Evolutionary conservation across 2,329 filamentous ascomycete species (phyloP).

Genomic region (Aspergillus sergii): DNA sequence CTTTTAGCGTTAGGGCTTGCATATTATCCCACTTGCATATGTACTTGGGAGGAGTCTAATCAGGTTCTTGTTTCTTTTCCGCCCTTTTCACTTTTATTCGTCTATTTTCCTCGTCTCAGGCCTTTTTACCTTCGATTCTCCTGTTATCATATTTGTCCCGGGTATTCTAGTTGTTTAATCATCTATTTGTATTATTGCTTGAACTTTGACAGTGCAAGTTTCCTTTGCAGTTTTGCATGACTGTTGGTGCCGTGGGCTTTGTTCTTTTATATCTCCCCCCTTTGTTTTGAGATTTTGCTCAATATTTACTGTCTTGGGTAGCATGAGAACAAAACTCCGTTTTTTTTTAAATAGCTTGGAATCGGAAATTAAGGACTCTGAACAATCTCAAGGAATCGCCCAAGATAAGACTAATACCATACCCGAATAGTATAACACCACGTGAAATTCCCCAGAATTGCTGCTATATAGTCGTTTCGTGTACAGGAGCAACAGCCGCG

Average conservation of each 20-base stretch:
- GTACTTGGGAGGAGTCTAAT: constrained; percentile 3
- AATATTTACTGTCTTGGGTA: background rate
- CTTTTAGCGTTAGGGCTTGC: constrained; percentile 3
- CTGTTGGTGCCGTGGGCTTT: background rate
- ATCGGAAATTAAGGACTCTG: background rate
- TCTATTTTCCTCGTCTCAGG: background rate
- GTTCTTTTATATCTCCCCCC: background rate
- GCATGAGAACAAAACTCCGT: background rate
- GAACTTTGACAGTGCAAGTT: constrained; percentile 3
- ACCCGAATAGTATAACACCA: background rate
- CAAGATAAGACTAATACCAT: background rate
- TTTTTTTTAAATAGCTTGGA: background rate
- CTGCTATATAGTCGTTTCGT: background rate
- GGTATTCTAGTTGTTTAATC: constrained; percentile 1
- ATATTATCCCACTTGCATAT: constrained; percentile 5
- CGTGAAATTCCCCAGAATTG: background rate
- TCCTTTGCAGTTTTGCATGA: background rate
- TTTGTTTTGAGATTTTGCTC: background rate
- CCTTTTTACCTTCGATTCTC: background rate
- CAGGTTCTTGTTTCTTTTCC: background rate
- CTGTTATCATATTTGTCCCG: constrained; percentile 1
- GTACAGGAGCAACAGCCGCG: background rate
- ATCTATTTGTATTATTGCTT: background rate
- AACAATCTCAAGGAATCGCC: background rate
- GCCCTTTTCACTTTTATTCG: background rate